phyloP scores from a whole-genome alignment of 2,329 filamentous ascomycete genomes.

The Biscogniauxia mediterranea region DNA sequence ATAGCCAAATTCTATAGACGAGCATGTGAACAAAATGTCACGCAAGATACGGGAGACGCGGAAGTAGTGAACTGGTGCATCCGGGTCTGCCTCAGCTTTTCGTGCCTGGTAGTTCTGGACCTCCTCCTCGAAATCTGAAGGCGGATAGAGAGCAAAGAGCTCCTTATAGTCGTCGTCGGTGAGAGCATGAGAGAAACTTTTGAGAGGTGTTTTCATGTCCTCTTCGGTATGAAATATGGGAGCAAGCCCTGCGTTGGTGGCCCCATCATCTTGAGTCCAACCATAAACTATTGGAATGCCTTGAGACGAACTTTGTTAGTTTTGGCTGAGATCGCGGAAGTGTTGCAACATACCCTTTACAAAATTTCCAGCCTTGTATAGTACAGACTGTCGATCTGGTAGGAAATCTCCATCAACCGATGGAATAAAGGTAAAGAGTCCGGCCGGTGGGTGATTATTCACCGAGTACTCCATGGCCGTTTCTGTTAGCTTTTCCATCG shows the following conservation, averaged over 20 bases:
- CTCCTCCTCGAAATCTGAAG: slow-evolving; percentile 24
- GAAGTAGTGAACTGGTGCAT: slow-evolving; percentile 16
- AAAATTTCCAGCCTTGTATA: slow-evolving; percentile 24
- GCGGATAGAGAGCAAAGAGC: slow-evolving; percentile 28
- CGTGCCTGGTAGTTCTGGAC: slow-evolving; percentile 17
- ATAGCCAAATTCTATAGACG: slow-evolving; percentile 20
- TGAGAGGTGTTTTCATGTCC: slow-evolving; percentile 24
- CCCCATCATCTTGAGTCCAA: slow-evolving; percentile 31
- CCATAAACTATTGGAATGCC: slow-evolving; percentile 26
- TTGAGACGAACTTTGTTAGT: neutral
- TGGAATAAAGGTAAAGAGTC: slow-evolving; percentile 30
- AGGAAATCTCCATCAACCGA: slow-evolving; percentile 30
- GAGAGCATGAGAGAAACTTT: slow-evolving; percentile 19
- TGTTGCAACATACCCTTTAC: slow-evolving; percentile 12
- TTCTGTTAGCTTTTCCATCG: slow-evolving; percentile 23
- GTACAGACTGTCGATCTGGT: slow-evolving; percentile 21
- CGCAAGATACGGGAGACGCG: slow-evolving; percentile 19
- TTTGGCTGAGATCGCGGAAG: neutral
- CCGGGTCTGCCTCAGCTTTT: slow-evolving; percentile 19
- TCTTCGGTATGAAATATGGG: slow-evolving; percentile 20
- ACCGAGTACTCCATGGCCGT: slow-evolving; percentile 28
- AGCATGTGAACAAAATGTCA: slow-evolving; percentile 22
- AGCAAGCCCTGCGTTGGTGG: slow-evolving; percentile 24
- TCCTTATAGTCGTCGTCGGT: slow-evolving; percentile 23
- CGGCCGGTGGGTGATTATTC: slow-evolving; percentile 26